Evolutionary conservation across 1,284 basidiomycete genomes (phyloP).

Genomic region (Cutaneotrichosporon arboriforme): DNA sequence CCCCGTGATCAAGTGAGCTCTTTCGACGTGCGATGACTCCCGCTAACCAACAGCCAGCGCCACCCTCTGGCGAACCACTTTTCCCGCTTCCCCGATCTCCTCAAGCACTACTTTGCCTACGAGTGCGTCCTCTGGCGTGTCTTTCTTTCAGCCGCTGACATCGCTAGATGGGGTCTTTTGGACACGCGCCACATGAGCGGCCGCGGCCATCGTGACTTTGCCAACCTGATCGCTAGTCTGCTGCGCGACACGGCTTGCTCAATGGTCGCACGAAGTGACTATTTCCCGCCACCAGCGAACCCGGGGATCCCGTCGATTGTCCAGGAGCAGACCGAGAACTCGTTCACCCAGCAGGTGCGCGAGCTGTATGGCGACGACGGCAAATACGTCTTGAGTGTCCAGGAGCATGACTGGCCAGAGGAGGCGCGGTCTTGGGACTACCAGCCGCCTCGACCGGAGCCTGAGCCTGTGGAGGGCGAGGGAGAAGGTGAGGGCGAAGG

Average conservation of each 20-base stretch:
- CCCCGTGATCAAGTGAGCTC: conserved; percentile 38
- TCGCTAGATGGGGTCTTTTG: conserved; percentile 40
- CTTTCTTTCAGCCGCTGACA: conserved; percentile 7
- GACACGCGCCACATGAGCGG: conserved; percentile 44
- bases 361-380: not conserved
- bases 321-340: not conserved
- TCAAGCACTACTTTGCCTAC: conserved; percentile 40
- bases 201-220: conserved; percentile 42
- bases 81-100: conserved; percentile 41
- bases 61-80: conserved; percentile 43
- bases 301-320: not conserved
- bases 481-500: too few relatives aligned
- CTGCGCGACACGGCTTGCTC: conserved; percentile 39
- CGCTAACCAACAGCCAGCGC: conserved; percentile 21
- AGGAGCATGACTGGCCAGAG: conserved; percentile 25
- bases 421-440: conserved; percentile 25
- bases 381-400: not conserved
- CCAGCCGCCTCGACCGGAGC: not conserved
- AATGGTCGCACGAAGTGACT: conserved; percentile 24
- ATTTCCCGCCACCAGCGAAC: conserved; percentile 7
- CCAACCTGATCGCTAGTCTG: conserved; percentile 35
- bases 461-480: conserved; percentile 12
- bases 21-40: not conserved
- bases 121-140: conserved; percentile 29
- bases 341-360: conserved; percentile 4